A percentile compares a stretch with the other conserved stretches of the same genome.
Evolutionary conservation across 2,329 filamentous ascomycete species (phyloP).

Genomic region (Tricladium varicosporioides): DNA sequence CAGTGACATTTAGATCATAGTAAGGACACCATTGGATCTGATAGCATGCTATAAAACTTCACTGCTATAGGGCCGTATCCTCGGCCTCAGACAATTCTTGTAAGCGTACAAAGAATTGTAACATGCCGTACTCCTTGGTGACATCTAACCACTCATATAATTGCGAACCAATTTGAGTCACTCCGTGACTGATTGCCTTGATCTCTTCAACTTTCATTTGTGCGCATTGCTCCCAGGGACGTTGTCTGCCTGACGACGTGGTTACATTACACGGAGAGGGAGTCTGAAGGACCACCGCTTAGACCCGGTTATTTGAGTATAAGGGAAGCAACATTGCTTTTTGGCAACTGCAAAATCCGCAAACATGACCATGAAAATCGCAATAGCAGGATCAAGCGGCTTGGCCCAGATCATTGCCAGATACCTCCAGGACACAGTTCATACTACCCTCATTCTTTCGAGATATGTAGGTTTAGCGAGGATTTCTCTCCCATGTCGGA

Average conservation of each 20-base stretch:
- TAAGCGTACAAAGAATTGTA: slow-evolving; percentile 7
- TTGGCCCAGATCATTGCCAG: slow-evolving; percentile 57
- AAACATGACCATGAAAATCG: slow-evolving; percentile 51
- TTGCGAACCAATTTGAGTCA: slow-evolving; percentile 21
- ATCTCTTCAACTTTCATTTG: slow-evolving; percentile 14
- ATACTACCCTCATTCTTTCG: slow-evolving; percentile 70
- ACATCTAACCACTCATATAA: slow-evolving; percentile 20
- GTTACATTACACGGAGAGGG: no score
- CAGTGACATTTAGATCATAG: slow-evolving; percentile 16
- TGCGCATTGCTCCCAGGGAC: slow-evolving; percentile 3
- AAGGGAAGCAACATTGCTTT: slow-evolving; percentile 6
- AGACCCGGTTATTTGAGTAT: slow-evolving; percentile 9
- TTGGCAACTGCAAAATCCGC: not conserved
- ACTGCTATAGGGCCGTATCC: slow-evolving; percentile 1
- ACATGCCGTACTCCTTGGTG: slow-evolving; percentile 10
- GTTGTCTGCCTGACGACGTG: slow-evolving; percentile 19
- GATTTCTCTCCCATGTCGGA: not conserved
- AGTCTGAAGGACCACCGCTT: slow-evolving; percentile 1
- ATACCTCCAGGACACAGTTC: slow-evolving; percentile 60
- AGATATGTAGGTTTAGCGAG: slow-evolving; percentile 48
- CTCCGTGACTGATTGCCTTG: slow-evolving; percentile 19
- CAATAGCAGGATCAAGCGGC: slow-evolving; percentile 60
- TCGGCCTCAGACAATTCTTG: slow-evolving; percentile 12
- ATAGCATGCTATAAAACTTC: slow-evolving; percentile 18
- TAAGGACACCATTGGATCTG: slow-evolving; percentile 10